These are phyloP conservation scores for Endocarpon pusillum DNA, from an alignment of 495 filamentous ascomycete genomes.

Conservation along the genomic window DNA sequence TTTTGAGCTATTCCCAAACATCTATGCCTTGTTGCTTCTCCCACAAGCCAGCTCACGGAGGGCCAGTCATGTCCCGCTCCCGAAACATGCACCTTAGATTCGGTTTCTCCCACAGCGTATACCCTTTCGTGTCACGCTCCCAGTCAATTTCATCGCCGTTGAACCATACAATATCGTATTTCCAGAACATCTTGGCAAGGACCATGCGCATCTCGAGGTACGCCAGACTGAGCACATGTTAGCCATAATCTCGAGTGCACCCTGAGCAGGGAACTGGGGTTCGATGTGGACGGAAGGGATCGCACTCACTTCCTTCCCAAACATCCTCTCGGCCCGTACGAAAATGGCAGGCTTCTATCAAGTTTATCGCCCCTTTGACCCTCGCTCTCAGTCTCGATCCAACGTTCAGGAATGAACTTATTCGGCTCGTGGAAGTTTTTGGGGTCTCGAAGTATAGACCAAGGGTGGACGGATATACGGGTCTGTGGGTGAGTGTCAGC, in stretches of 20 bases:
- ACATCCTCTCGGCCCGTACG: not conserved
- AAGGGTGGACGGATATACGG: too few species aligned
- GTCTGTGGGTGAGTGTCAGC: too few species aligned
- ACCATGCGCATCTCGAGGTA: conserved; percentile 36
- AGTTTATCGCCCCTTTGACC: not conserved
- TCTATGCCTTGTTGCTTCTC: too few species aligned
- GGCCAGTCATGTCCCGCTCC: not conserved
- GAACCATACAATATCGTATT: conserved; percentile 37
- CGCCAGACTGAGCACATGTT: conserved; percentile 31
- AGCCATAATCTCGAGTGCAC: too few species aligned
- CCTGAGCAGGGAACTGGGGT: too few species aligned
- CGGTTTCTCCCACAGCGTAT: conserved; percentile 18
- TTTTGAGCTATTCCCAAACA: too few species aligned
- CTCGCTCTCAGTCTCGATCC: conserved; percentile 15
- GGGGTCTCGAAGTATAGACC: conserved; percentile 23
- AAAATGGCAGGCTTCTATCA: not conserved
- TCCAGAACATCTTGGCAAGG: conserved; percentile 31
- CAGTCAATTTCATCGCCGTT: conserved; percentile 24
- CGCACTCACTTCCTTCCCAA: not conserved
- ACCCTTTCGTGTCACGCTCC: conserved; percentile 21
- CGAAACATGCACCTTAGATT: conserved; percentile 6
- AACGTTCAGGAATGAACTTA: conserved; percentile 27
- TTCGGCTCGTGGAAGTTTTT: conserved; percentile 21
- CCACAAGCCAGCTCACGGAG: too few species aligned
- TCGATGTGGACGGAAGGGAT: too few species aligned